Base-by-base conservation (phyloP, 768 basidiomycete genomes). In the Boletus tomentosulus region DNA sequence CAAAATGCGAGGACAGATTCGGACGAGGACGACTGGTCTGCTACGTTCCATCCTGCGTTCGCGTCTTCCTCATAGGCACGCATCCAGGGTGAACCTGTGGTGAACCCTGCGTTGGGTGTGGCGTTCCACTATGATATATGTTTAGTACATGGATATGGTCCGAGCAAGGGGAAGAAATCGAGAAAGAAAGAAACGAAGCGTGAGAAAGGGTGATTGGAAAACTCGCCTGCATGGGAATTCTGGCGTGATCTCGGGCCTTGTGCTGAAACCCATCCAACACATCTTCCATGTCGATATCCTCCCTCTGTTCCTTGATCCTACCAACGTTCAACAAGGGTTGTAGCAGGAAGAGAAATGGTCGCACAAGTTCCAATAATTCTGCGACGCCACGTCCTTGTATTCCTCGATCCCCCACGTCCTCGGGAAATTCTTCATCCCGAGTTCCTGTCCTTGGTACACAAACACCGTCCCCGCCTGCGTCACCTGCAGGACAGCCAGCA, bases 371-470 rank as follows among this genome's bases (percentile, higher is more conserved):
- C 79, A 86, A 59, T 78, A 83, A 60, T 84, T 85, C 57, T 77
- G 74, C 4, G 81, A 74, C 34, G 82, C 82, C 38, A 85, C 77
- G 50, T 88, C 88, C 62, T 84, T 84, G 68, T 88, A 90, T 61
- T 87, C 85, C 52, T 87, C 83, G 33, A 34, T 3, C 2, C 12
- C 80, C 87, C 87, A 90, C 15, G 68, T 62, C 46, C 73, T 63
- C 16, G 84, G 83, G 57, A 85, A 81, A 53, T 85, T 85, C 66
- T 76, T 80, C 66, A 86, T 70, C 0, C 82, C 87, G 0, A 90
- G 75, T 62, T 90, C 89, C 65, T 89, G 76, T 6, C 87, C 88
- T 70, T 90, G 86, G 64, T 84, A 90, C 11, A 91, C 73, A 64
- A 83, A 90, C 56, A 84, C 68, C 19, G 87, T 87, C 6, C 88